Base-by-base conservation (phyloP, 257 asterid genomes). In the Cynanchum wilfordii region DNA sequence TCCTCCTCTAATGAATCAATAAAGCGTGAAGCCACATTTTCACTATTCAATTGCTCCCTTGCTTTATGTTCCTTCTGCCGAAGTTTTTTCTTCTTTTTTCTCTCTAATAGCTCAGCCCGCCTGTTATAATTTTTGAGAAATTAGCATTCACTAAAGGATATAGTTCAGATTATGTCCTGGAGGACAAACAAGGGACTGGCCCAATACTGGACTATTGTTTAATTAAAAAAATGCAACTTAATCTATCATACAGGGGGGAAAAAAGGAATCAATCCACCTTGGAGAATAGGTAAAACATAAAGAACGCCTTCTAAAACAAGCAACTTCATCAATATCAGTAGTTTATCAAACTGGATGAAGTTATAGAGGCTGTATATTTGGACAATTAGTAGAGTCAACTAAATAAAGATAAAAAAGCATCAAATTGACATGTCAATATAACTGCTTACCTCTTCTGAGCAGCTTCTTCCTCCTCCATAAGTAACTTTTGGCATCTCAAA, bases 391-490 rank as follows among this genome's bases (percentile, higher is more conserved):
- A 59, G n/a, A 58, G 19, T 59, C 66, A 27, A 62, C 9, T 30
- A 40, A 73, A 69, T 59, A 42, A 69, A n/a, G 38, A 4, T 3
- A 11, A 11, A 25, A 25, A 16, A 16, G 12, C 12, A 73, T 74
- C 70, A 22, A 63, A 27, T 56, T 55, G 68, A 47, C 38, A 17
- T 22, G 72, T 62, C 50, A 72, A 67, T 7, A 25, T 62, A 42
- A 76, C 49, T 33, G 62, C 70, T 54, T 12, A 95, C 99, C 96
- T 85, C 82, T 81, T 86, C 79, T 89, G 87, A 75, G 87, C 92
- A 71, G 95, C 97, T 79, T 95, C 99, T 80, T 92, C 99, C 84
- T 95, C 99, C 87, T 89, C 99, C 81, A 92, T 91, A 49, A 95
- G 99, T 83, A 92, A 88, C 84, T 90, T 89, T 71, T 95, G 96